These are phyloP conservation scores for Microsporum audouinii DNA, from an alignment of 2,329 filamentous ascomycete genomes.

Conservation along the genomic window DNA sequence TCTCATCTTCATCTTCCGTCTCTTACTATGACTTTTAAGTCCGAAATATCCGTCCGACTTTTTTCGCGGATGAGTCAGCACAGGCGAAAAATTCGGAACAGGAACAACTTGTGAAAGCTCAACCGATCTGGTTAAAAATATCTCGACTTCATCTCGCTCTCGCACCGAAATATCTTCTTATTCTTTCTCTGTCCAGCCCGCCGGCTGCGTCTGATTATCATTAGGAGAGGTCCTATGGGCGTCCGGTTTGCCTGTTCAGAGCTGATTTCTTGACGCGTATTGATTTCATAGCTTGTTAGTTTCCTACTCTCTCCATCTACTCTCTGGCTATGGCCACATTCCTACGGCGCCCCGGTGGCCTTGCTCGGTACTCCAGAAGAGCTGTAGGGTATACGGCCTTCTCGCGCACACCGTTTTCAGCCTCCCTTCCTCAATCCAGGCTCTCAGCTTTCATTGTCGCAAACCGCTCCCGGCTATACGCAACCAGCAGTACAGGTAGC, in stretches of 20 bases:
- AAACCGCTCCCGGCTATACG: slow-evolving; percentile 30
- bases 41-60: background rate
- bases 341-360: slow-evolving; percentile 54
- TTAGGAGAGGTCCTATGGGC: background rate
- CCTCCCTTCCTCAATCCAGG: slow-evolving; percentile 27
- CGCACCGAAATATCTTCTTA: background rate
- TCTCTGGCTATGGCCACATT: slow-evolving; percentile 52
- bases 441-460: slow-evolving; percentile 28
- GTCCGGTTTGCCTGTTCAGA: background rate
- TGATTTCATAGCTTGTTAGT: background rate
- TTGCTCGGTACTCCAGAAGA: slow-evolving; percentile 51
- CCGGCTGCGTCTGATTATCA: background rate
- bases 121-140: background rate
- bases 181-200: background rate
- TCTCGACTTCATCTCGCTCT: background rate
- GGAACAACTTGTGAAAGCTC: slow-evolving; percentile 1
- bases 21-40: background rate
- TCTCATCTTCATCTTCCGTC: background rate
- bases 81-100: slow-evolving; percentile 1
- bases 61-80: slow-evolving; percentile 1
- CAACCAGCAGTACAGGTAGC: slow-evolving; percentile 35
- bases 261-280: background rate
- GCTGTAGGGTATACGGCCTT: slow-evolving; percentile 44
- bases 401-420: slow-evolving; percentile 35
- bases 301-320: background rate